Percentiles rank a stretch among this genome's conserved stretches.
phyloP scores from a whole-genome alignment of 768 basidiomycete species.

The Cystobasidium ongulense region DNA sequence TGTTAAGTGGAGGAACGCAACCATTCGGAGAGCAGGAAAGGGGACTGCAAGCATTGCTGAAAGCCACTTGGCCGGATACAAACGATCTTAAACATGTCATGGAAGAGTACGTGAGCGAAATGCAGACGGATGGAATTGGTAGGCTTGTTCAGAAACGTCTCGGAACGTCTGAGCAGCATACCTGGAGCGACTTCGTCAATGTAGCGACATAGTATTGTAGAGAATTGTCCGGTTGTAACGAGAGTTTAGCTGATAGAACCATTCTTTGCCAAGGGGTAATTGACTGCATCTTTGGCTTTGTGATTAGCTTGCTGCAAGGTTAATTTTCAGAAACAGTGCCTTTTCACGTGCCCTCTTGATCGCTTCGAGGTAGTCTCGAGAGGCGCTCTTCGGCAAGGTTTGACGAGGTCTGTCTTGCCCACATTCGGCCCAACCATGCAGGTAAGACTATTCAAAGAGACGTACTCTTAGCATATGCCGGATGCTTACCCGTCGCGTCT shows the following conservation, averaged over 20 bases:
- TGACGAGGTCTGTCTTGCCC: too few species aligned
- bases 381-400: too few species aligned
- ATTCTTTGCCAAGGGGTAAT: too few species aligned
- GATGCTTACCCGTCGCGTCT: neutral
- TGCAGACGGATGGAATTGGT: neutral
- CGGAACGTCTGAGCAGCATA: neutral
- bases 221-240: too few species aligned
- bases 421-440: too few species aligned
- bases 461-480: neutral
- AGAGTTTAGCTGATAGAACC: too few species aligned
- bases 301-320: too few species aligned
- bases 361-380: too few species aligned
- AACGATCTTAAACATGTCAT: neutral
- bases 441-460: neutral
- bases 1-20: neutral
- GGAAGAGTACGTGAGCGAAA: neutral
- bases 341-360: too few species aligned
- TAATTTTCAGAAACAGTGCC: too few species aligned
- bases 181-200: neutral
- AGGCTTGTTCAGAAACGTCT: neutral
- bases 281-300: too few species aligned
- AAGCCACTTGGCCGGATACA: neutral
- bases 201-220: neutral
- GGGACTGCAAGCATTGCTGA: conserved; percentile 2
- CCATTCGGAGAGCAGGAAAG: neutral